Base-by-base conservation (phyloP, 805 yeast species). In the Tanozyma kutaoensis region DNA sequence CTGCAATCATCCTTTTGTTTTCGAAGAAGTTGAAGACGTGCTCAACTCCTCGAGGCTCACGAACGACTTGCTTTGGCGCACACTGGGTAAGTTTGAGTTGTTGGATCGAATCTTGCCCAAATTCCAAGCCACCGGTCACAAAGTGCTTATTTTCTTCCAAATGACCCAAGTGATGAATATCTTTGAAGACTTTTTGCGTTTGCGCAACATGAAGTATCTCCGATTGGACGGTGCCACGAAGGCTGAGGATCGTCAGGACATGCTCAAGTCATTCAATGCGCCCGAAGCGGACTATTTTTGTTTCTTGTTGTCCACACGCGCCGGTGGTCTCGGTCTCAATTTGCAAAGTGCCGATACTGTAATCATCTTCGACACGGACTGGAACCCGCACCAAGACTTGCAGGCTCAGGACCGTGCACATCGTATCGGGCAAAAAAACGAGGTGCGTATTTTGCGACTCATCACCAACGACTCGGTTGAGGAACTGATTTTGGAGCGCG, bases 391-490 rank as follows among this genome's bases (percentile, higher is more conserved):
- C 55, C 93, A 80, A 52, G 93, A 80, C 71, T 68, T 80, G 45
- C 93, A 80, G 50, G 93, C 91, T 1, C 93, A 80, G 52, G 93
- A 80, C 52, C 66, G 93, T 60, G 93, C 93, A 1, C 93, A 80
- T 50, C 70, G 93, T 64, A 80, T 80, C 49, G 93, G 93, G 24
- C 93, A 80, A 46, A 80, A 79, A 62, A 80, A 80, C 48, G 93
- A 80, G 48, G 93, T 80, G 30, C 62, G 88, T 48, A 80, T 80
- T 40, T 62, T 79, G 46, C 66, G 93, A 53, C 66, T 80, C 46
- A 79, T 80, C 36, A 76, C 88, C 3, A 71, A 75, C 28, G 88
- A 79, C 43, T 76, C 93, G 2, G 84, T 80, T 19, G 93, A 80
- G 54, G 93, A 80, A 45, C 77, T 75, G 15, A 79, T 80, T 34